Evolutionary conservation across 1,284 basidiomycete genomes (phyloP), one percentile per base, ranked within the genome.

Genomic region (Quambalaria eucalypti): DNA sequence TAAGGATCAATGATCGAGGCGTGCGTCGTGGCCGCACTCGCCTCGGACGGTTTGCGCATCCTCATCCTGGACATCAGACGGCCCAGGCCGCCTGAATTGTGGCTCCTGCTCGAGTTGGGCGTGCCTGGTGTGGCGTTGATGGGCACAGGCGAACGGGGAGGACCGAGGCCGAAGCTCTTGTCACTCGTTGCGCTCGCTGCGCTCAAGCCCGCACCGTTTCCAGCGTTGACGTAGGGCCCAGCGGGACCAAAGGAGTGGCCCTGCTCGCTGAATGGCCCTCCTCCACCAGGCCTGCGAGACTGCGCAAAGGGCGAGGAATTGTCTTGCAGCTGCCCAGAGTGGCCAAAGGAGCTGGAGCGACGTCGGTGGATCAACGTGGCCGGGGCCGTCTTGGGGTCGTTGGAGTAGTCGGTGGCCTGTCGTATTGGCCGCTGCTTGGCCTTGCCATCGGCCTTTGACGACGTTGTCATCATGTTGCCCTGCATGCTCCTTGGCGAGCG

Each of bases 271-370:
- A n/a, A n/a, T n/a, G n/a, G n/a, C n/a, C n/a, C n/a, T n/a, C n/a
- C n/a, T n/a, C n/a, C n/a, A n/a, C n/a, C n/a, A n/a, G n/a, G n/a
- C n/a, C n/a, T n/a, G n/a, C n/a, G n/a, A n/a, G n/a, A n/a, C n/a
- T n/a, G n/a, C n/a, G n/a, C n/a, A n/a, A n/a, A n/a, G n/a, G n/a
- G n/a, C n/a, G n/a, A n/a, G n/a, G n/a, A n/a, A 10, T 39, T 12
- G 36, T 39, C 36, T 12, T 39, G 36, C 36, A 14, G 4, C 36
- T 39, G 16, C 36, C 21, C 36, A 12, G n/a, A n/a, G n/a, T 69
- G 61, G 23, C 67, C 67, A 31, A 69, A 69, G 2, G 65, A 68
- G 56, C 63, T 66, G 23, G 65, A 68, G 28, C 61, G 44, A 23
- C 67, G 55, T 2, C 57, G 58, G 30, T 66, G 46, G 3, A 38